Percentiles rank a stretch among this genome's conserved stretches.
Evolutionary conservation across 305 asterid genomes (phyloP).

Genomic region (Solanum chacoense): DNA sequence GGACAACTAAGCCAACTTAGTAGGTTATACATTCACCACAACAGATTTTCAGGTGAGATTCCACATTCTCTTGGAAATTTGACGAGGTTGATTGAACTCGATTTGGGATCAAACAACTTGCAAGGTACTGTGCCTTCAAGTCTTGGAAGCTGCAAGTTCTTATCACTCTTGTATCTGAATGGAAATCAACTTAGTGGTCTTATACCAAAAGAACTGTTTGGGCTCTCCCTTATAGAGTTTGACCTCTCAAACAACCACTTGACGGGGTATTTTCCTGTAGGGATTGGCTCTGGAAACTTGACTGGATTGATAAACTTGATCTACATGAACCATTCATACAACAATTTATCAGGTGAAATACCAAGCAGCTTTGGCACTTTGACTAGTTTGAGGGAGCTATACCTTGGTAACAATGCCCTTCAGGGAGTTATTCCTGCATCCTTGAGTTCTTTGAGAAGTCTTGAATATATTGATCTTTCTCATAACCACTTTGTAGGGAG

Average conservation of each 20-base stretch:
- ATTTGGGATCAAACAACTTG: conserved; percentile 3
- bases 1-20: conserved; percentile 3
- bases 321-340: conserved; percentile 3
- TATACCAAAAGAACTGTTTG: conserved; percentile 2
- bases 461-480: conserved; percentile 7
- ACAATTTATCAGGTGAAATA: conserved; percentile 9
- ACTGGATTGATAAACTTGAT: background rate
- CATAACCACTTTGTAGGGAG: conserved; percentile 6
- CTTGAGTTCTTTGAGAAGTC: background rate
- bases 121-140: conserved; percentile 12
- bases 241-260: conserved; percentile 4
- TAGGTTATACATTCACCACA: background rate
- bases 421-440: conserved; percentile 1
- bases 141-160: conserved; percentile 6
- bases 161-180: background rate
- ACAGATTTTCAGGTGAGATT: conserved; percentile 1
- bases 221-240: background rate
- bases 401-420: conserved; percentile 5
- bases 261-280: background rate
- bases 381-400: background rate
- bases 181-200: conserved; percentile 1
- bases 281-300: conserved; percentile 1
- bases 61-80: conserved; percentile 16
- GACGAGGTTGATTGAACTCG: background rate
- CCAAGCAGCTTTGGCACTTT: background rate